Base-by-base conservation (phyloP, 805 yeast genomes). In the Metschnikowia noctiluminum region DNA sequence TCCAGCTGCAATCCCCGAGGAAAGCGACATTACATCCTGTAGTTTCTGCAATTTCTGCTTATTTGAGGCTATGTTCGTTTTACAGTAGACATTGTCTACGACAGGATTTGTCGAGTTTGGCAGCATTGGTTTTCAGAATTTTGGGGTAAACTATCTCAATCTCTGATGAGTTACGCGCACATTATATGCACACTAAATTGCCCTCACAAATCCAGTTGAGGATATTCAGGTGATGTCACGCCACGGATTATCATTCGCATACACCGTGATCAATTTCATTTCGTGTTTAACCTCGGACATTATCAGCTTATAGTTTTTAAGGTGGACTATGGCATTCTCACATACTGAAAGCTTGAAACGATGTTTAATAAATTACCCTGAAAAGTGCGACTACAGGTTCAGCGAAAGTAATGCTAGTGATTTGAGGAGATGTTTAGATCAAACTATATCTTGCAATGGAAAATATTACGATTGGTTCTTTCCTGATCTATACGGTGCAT, bases 361-460 rank as follows among this genome's bases (percentile, higher is more conserved):
- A 55, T 69, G 64, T 37, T 62, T 77, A 4, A 69, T 69, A 16
- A 67, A 62, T 39, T 62, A 74, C n/a, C 80, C 81, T 0, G 48
- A 55, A 9, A 53, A 58, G 13, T 61, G 59, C 28, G 57, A 68
- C 26, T 73, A 59, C 58, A 64, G 59, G 34, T 69, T 67, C 53
- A 57, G 57, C 7, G 61, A 61, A 8, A 56, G 51, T 41, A 65
- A 65, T 13, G 63, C 64, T 30, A 56, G 52, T n/a, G 62, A 62
- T 13, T 57, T 78, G 11, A 62, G 83, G 35, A 58, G 69, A n/a
- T 68, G 73, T 2, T 62, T 84, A 42, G 77, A 69, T 49, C 60
- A 62, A 16, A 67, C 76, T 2, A 71, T 77, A 6, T 69, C 84
- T 0, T 57, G 60, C 38, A 63, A 64, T 28, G 81, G 79, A 28